Evolutionary conservation across 1,139 yeast genomes (phyloP), one percentile per base, ranked within the genome.

Genomic region (Yamadazyma taylorii): DNA sequence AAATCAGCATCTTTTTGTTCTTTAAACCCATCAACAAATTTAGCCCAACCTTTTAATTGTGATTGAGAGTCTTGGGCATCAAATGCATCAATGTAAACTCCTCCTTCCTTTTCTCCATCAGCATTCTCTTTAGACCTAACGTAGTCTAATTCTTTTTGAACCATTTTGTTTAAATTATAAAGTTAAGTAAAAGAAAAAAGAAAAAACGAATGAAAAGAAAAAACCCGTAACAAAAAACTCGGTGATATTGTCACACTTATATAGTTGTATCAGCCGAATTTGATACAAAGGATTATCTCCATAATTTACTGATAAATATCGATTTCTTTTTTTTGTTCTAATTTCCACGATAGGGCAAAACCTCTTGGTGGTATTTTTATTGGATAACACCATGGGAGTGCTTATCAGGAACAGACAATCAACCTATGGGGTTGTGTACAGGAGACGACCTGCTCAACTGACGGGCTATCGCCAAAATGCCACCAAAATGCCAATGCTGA

Each of bases 21-120:
- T 55, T 67, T 79, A 63, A 82, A 82, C 6, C 81, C 71, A 51
- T 82, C 85, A 12, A 56, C 56, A 45, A 78, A 71, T 34, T 61
- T 56, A 31, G 61, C 61, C 66, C 69, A 78, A 2, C 69, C 68
- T 12, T 45, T 58, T 41, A 63, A 55, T 34, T 53, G 44, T 3
- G 61, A 58, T 28, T 46, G 39, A 35, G 43, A 43, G 38, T 61
- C 63, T 38, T 51, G 53, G 26, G 56, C 52, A 40, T 64, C 75
- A 40, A 67, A 68, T 26, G 72, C 75, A 47, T 69, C 71, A 33
- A 67, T 58, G 47, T 63, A 66, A 27, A 69, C 65, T 14, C 73
- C 75, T 19, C 73, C 73, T 31, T 57, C 56, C 46, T 70, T 69
- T 34, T 69, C 75, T 9, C 61, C 64, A 28, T 53, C 61, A 37